These are phyloP conservation scores for Kalmusia sp. DNA, from an alignment of 2,329 filamentous ascomycete genomes.

Conservation along the genomic window DNA sequence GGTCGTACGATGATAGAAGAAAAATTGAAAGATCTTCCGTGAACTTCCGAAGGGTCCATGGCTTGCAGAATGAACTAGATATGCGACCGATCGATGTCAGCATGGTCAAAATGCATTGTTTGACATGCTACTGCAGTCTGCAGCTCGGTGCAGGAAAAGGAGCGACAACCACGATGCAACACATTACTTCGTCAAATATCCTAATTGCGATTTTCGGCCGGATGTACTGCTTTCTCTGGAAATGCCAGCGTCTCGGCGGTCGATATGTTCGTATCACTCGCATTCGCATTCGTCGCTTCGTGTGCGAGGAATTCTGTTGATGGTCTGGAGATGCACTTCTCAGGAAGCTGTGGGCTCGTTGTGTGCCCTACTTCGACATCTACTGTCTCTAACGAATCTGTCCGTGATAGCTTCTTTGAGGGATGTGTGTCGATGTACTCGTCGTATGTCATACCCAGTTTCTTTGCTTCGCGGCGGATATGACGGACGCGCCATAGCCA, in stretches of 20 bases:
- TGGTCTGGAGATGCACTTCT: conserved; percentile 9
- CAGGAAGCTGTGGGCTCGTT: conserved; percentile 9
- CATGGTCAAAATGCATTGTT: neutral
- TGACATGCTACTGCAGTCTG: neutral
- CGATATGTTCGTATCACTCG: neutral
- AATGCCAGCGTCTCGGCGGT: neutral
- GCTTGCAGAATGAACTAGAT: neutral
- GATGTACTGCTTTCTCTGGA: neutral
- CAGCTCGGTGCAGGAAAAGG: neutral
- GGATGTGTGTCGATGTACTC: conserved; percentile 50
- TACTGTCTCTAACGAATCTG: conserved; percentile 32
- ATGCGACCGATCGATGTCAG: neutral
- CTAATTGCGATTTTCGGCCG: neutral
- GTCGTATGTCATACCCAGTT: conserved; percentile 62
- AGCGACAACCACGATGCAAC: neutral
- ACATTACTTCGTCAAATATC: too few relatives aligned
- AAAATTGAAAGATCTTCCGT: neutral
- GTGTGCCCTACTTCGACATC: conserved; percentile 32
- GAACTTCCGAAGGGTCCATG: neutral
- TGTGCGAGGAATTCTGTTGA: neutral
- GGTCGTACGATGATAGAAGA: neutral
- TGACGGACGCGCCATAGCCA: conserved; percentile 65
- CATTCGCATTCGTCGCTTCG: neutral
- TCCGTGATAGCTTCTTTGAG: conserved; percentile 29
- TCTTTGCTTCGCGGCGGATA: conserved; percentile 60